Conservation (phyloP, 2,329 filamentous ascomycete species). For the Penicillium sp. region DNA sequence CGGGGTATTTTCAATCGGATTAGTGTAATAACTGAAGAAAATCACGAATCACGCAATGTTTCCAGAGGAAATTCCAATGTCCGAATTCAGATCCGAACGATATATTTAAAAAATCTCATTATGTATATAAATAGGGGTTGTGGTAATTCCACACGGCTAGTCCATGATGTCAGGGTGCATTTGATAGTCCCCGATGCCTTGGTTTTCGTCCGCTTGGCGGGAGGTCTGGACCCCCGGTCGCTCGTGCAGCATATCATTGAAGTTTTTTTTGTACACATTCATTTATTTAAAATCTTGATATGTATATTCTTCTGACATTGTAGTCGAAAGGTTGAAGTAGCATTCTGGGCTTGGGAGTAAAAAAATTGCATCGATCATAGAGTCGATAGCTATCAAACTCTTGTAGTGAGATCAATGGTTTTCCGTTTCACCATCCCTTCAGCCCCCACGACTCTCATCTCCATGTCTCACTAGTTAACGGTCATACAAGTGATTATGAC, state of each 20-base stretch:
- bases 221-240: slow-evolving; percentile 21
- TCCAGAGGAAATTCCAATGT: neutral
- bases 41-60: neutral
- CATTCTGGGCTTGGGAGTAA: neutral
- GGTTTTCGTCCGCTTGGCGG: slow-evolving; percentile 21
- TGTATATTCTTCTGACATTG: neutral
- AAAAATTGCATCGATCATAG: neutral
- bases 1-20: neutral
- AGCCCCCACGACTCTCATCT: slow-evolving; percentile 15
- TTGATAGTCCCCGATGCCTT: slow-evolving; percentile 22
- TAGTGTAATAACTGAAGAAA: neutral
- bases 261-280: neutral
- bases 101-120: neutral
- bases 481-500: neutral
- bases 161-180: slow-evolving; percentile 24
- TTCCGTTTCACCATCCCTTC: slow-evolving; percentile 17
- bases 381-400: neutral
- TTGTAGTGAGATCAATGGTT: neutral
- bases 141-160: slow-evolving; percentile 16
- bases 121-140: neutral
- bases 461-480: slow-evolving; percentile 15
- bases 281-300: too few relatives aligned
- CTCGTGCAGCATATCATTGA: slow-evolving; percentile 11
- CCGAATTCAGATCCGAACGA: slow-evolving; percentile 4
- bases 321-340: neutral